phyloP scores from a whole-genome alignment of 2,329 filamentous ascomycete genomes.

The Pseudogymnoascus verrucosus region DNA sequence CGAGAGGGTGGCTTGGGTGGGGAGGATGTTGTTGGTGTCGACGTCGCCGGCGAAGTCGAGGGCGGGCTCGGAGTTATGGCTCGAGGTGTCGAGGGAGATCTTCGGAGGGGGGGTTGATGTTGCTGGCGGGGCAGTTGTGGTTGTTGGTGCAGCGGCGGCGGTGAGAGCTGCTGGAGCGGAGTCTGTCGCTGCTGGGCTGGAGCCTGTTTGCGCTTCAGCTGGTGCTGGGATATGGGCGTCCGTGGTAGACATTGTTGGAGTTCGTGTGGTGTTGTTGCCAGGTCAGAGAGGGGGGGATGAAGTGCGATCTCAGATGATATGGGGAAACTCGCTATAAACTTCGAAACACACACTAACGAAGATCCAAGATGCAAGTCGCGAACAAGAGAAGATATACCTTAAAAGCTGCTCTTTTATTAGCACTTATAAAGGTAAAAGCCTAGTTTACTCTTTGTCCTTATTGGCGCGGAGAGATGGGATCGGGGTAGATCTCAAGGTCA shows the following conservation, averaged over 20 bases:
- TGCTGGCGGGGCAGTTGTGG: background rate
- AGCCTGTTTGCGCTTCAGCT: background rate
- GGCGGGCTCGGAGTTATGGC: constrained; percentile 17
- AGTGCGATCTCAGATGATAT: background rate
- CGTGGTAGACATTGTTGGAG: background rate
- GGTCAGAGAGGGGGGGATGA: background rate
- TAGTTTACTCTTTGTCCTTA: constrained; percentile 3
- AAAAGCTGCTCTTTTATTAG: background rate
- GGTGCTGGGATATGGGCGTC: background rate
- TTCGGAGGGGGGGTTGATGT: background rate
- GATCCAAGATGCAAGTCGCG: background rate
- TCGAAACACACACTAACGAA: background rate
- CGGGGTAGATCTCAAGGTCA: constrained; percentile 3
- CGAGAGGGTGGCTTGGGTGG: constrained; percentile 39
- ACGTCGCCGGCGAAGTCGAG: constrained; percentile 50
- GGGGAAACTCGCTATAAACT: background rate
- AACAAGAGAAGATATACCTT: background rate
- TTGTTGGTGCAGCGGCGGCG: background rate
- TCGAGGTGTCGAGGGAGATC: background rate
- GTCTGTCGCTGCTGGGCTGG: background rate
- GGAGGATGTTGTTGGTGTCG: constrained; percentile 47
- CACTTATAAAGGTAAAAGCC: background rate
- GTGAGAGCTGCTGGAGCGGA: background rate
- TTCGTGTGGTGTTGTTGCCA: background rate
- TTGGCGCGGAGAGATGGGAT: background rate